Evolutionary conservation across 257 asterid genomes (phyloP), one percentile per base, ranked within the genome.

Genomic region (Solanum bulbocastanum): DNA sequence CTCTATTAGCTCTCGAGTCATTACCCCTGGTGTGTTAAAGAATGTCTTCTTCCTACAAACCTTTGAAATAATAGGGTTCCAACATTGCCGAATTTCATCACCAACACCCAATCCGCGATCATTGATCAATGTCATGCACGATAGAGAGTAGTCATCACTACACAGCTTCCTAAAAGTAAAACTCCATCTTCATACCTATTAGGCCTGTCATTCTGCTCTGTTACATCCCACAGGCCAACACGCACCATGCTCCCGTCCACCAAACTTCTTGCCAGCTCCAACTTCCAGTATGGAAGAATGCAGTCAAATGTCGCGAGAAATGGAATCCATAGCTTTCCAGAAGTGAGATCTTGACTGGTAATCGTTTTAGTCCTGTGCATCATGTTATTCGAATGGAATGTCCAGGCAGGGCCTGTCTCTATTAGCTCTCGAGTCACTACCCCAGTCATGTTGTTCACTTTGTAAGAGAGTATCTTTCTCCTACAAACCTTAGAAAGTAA

Each of bases 141-240:
- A 3, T 1, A 27, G 36, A 13, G 18, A 66, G 44, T 79, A 93
- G 37, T 90, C 87, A 32, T 88, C 94, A 49, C 86, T 73, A 1
- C 75, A 91, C 10, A 88, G 42, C 5, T 91, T 89, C 35, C 92
- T 90, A 56, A 94, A 87, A 0, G 27, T n/a, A 10, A 88, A 8
- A 62, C 10, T 52, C 3, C 62, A 52, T 18, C 62, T 5, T 52
- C 89, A 14, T 92, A 92, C 27, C 62, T 89, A 82, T 82, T 93
- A 1, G 92, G 22, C 58, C 58, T 92, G 32, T 42, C 65, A 11
- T 56, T 91, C 7, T 87, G 88, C 12, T 91, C 89, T 0, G 93
- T 94, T 3, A 90, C 86, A 86, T 95, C 98, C 95, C 98, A 94
- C 83, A 94, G 7, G 5, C 42, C 71, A 32, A 93, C 95, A 0